Percentiles rank a stretch among this genome's conserved stretches.
Conservation (phyloP, 2,329 filamentous ascomycete genomes). For the Talaromyces marneffei region DNA sequence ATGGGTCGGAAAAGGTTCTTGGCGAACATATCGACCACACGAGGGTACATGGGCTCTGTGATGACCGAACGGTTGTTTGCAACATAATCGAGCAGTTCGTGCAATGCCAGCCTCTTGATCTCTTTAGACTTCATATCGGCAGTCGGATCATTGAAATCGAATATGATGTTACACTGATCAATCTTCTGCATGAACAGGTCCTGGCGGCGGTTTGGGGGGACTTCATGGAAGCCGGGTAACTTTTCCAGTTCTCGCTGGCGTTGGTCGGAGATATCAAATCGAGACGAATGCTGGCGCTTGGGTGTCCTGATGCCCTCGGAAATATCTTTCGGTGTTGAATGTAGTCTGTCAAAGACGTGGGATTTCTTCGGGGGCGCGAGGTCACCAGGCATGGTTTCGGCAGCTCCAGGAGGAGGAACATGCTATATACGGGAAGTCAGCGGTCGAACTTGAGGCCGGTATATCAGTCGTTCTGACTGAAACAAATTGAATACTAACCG, state of each 20-base stretch:
- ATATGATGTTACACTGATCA: constrained; percentile 99
- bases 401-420: constrained; percentile 81
- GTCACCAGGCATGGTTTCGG: constrained; percentile 97
- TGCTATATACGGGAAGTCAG: constrained; percentile 52
- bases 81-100: constrained; percentile 95
- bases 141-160: constrained; percentile 97
- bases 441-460: not conserved
- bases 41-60: constrained; percentile 97
- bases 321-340: constrained; percentile 92
- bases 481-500: constrained; percentile 53
- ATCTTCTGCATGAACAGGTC: constrained; percentile 99
- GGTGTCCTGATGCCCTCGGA: constrained; percentile 92
- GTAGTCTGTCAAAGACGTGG: constrained; percentile 77
- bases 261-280: constrained; percentile 96
- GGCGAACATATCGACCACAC: constrained; percentile 97
- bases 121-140: constrained; percentile 99
- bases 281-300: constrained; percentile 92
- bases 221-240: constrained; percentile 94
- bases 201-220: constrained; percentile 86
- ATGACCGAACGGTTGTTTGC: constrained; percentile 98
- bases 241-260: constrained; percentile 86
- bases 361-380: constrained; percentile 95
- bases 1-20: constrained; percentile 98
- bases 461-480: not conserved
- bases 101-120: constrained; percentile 92